Conservation (phyloP, 306 rosid genomes). For the Castanea sativa region DNA sequence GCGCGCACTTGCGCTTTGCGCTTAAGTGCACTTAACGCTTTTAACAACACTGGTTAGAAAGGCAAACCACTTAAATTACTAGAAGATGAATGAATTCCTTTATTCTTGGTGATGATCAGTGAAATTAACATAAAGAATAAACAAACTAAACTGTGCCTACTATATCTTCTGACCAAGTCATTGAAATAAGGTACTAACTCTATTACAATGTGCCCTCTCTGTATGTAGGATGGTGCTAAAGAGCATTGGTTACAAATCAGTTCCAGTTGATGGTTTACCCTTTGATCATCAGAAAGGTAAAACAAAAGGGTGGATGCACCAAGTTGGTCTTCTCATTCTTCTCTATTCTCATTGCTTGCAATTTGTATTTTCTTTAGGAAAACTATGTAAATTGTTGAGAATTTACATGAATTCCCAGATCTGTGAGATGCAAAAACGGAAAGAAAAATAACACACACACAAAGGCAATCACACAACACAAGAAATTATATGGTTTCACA, state of each 20-base stretch:
- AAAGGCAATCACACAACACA: too few relatives aligned
- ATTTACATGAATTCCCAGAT: neutral
- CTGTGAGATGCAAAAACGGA: too few relatives aligned
- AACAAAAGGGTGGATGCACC: neutral
- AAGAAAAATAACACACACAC: too few relatives aligned
- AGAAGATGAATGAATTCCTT: neutral
- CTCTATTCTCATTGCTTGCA: neutral
- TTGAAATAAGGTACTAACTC: conserved; percentile 4
- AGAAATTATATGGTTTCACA: too few relatives aligned
- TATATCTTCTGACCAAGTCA: neutral
- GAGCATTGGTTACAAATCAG: conserved; percentile 95
- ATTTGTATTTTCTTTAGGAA: too few relatives aligned
- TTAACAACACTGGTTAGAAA: too few relatives aligned
- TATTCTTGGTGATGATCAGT: neutral
- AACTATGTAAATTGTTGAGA: too few relatives aligned
- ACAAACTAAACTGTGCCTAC: neutral
- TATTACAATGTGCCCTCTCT: conserved; percentile 13
- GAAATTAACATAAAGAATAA: neutral
- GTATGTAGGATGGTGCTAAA: conserved; percentile 72
- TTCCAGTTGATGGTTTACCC: conserved; percentile 80
- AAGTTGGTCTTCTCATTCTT: conserved; percentile 1
- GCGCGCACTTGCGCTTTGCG: too few relatives aligned
- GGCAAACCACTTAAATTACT: neutral
- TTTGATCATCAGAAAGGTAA: conserved; percentile 80
- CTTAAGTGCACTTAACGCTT: too few relatives aligned